These are phyloP conservation scores for Kwoniella dejecticola DNA, from an alignment of 768 basidiomycete genomes.

Conservation along the genomic window DNA sequence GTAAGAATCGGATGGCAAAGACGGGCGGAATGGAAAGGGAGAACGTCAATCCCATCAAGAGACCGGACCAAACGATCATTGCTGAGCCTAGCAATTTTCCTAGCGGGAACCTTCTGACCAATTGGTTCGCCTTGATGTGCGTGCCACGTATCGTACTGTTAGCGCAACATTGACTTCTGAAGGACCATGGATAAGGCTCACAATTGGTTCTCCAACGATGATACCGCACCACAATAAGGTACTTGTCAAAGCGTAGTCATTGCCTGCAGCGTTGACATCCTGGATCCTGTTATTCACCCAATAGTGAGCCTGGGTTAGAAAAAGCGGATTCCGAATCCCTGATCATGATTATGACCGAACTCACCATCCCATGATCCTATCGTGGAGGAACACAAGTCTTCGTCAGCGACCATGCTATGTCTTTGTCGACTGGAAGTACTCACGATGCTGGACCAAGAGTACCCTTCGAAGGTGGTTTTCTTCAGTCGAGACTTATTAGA, in stretches of 20 bases:
- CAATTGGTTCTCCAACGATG: slow-evolving; percentile 40
- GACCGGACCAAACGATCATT: slow-evolving; percentile 33
- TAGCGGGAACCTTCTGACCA: slow-evolving; percentile 32
- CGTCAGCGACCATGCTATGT: not conserved
- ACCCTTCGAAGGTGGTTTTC: too few species aligned
- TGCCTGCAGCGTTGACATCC: slow-evolving; percentile 28
- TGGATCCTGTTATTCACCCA: slow-evolving; percentile 10
- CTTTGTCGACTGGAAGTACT: not conserved
- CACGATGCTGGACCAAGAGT: slow-evolving; percentile 31
- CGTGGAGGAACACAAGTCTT: not conserved
- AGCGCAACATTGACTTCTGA: not conserved
- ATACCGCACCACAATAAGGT: slow-evolving; percentile 43
- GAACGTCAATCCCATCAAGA: slow-evolving; percentile 34
- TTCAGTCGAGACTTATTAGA: too few species aligned
- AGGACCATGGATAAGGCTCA: slow-evolving; percentile 2
- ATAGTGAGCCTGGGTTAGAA: too few species aligned
- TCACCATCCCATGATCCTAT: slow-evolving; percentile 14
- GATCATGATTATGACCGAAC: not conserved
- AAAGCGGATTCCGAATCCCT: too few species aligned
- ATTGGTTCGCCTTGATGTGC: slow-evolving; percentile 32
- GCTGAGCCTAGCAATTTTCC: slow-evolving; percentile 33
- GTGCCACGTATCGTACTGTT: too few species aligned
- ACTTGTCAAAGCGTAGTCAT: slow-evolving; percentile 40
- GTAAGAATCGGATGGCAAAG: slow-evolving; percentile 31
- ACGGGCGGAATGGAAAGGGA: slow-evolving; percentile 23